These are phyloP conservation scores for Aspergillus latus DNA, from an alignment of 2,329 filamentous ascomycete genomes.

Conservation along the genomic window DNA sequence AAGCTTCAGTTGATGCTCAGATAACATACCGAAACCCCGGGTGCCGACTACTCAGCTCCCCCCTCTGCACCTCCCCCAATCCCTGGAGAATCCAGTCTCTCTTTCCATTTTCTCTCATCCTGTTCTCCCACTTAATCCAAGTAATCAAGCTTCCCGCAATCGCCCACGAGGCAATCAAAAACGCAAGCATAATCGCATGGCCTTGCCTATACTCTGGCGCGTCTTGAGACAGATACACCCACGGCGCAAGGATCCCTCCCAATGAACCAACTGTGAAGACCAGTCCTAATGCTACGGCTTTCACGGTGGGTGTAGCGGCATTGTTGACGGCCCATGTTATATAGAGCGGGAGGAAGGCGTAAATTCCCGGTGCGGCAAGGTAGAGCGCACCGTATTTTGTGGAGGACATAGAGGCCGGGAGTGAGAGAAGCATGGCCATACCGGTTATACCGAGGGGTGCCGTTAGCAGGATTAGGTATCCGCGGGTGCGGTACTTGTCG, in stretches of 20 bases:
- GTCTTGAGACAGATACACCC: slow-evolving; percentile 7
- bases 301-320: not conserved
- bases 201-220: slow-evolving; percentile 9
- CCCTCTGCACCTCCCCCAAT: not conserved
- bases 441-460: slow-evolving; percentile 1
- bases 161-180: slow-evolving; percentile 1
- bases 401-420: not conserved
- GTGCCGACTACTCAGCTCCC: slow-evolving; percentile 8
- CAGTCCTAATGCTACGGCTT: not conserved
- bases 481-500: slow-evolving; percentile 5
- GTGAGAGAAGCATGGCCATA: slow-evolving; percentile 6
- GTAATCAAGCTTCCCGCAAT: not conserved
- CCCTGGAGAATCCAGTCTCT: not conserved
- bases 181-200: slow-evolving; percentile 12
- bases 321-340: slow-evolving; percentile 10
- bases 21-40: slow-evolving; percentile 9
- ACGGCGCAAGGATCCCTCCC: slow-evolving; percentile 9
- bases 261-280: slow-evolving; percentile 7
- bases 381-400: slow-evolving; percentile 11
- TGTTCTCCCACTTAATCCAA: slow-evolving; percentile 7
- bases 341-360: slow-evolving; percentile 3
- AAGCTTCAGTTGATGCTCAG: not conserved
- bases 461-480: not conserved
- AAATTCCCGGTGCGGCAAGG: slow-evolving; percentile 7
- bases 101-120: not conserved